These are phyloP conservation scores for Fusarium foetens DNA, from an alignment of 2,329 filamentous ascomycete species.

Conservation along the genomic window DNA sequence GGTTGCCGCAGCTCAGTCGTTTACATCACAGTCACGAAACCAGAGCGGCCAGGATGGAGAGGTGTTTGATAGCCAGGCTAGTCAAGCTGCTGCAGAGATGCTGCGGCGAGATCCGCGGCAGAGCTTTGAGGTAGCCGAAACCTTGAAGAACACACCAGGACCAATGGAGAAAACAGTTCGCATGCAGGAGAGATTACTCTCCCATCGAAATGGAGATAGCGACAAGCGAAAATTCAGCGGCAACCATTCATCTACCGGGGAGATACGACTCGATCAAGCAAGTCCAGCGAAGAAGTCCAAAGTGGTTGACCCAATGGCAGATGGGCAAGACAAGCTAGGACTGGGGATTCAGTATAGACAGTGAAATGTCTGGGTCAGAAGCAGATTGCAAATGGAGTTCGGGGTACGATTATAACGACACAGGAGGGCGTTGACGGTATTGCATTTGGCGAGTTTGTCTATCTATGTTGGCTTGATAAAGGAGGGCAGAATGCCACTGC, in stretches of 20 bases:
- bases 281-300: slow-evolving; percentile 65
- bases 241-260: slow-evolving; percentile 44
- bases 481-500: neutral
- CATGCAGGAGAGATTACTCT: slow-evolving; percentile 63
- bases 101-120: slow-evolving; percentile 68
- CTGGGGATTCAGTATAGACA: slow-evolving; percentile 63
- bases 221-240: slow-evolving; percentile 65
- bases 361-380: slow-evolving; percentile 7
- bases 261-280: slow-evolving; percentile 49
- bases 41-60: slow-evolving; percentile 56
- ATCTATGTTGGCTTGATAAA: neutral
- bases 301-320: slow-evolving; percentile 53
- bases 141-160: slow-evolving; percentile 57
- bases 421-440: slow-evolving; percentile 15
- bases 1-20: slow-evolving; percentile 59
- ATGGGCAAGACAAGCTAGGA: slow-evolving; percentile 56
- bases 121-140: slow-evolving; percentile 62
- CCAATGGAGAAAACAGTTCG: slow-evolving; percentile 57
- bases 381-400: slow-evolving; percentile 32
- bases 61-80: slow-evolving; percentile 78
- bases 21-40: slow-evolving; percentile 41
- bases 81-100: slow-evolving; percentile 79
- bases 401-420: slow-evolving; percentile 25
- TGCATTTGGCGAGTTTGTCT: neutral
- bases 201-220: slow-evolving; percentile 54